Evolutionary conservation across 495 filamentous ascomycete genomes (phyloP).

Genomic region (Aspergillus asperescens): DNA sequence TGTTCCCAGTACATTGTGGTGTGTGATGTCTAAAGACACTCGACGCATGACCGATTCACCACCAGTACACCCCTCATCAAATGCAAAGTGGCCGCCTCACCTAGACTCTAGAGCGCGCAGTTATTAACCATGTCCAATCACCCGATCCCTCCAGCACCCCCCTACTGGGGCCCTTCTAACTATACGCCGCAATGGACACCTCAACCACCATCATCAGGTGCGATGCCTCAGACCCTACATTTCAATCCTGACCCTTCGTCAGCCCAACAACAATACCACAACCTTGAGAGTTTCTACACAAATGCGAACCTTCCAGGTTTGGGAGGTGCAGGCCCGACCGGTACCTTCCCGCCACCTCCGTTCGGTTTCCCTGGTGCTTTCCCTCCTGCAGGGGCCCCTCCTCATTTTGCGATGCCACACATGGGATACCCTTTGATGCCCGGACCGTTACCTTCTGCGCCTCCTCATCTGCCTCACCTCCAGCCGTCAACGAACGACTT

Average conservation of each 20-base stretch:
- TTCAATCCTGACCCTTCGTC: constrained; percentile 18
- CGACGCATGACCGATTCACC: neutral
- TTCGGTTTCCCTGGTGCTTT: constrained; percentile 30
- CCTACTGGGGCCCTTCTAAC: constrained; percentile 41
- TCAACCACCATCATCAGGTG: constrained; percentile 17
- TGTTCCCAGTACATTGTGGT: constrained; percentile 5
- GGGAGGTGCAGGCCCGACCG: constrained; percentile 17
- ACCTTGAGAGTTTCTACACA: constrained; percentile 23
- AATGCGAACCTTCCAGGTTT: constrained; percentile 28
- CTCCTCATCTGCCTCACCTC: constrained; percentile 9
- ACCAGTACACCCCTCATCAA: neutral
- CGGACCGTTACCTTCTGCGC: constrained; percentile 19
- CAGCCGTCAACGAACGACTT: constrained; percentile 9
- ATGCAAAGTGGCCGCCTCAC: neutral
- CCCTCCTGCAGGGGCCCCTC: constrained; percentile 25
- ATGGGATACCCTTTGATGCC: constrained; percentile 22
- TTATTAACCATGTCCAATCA: constrained; percentile 49
- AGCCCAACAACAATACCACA: constrained; percentile 17
- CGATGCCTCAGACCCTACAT: constrained; percentile 19
- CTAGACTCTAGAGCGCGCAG: neutral
- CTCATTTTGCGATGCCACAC: constrained; percentile 24
- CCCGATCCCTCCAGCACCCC: constrained; percentile 38
- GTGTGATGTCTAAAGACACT: constrained; percentile 14
- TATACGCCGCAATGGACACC: constrained; percentile 34
- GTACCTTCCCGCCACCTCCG: constrained; percentile 27